Conservation (phyloP, 1,284 basidiomycete species). For the Pholiota adiposa region DNA sequence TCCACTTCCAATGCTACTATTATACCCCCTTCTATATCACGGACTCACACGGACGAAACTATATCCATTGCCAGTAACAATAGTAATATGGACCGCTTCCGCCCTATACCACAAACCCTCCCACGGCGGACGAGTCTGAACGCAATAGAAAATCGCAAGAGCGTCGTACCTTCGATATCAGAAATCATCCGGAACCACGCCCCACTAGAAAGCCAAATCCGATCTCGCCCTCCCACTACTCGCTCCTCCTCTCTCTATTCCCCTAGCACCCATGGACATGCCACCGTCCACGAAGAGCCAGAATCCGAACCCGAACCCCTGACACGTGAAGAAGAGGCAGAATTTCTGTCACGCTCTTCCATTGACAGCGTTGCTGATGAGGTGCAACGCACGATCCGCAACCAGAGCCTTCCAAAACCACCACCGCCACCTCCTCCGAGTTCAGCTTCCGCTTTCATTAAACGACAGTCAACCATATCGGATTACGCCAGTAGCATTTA, state of each 20-base stretch:
- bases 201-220: conserved; percentile 53
- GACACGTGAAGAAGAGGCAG: conserved; percentile 59
- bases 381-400: conserved; percentile 67
- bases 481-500: conserved; percentile 51
- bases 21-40: conserved; percentile 19
- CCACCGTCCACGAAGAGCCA: conserved; percentile 51
- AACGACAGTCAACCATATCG: conserved; percentile 49
- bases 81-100: neutral
- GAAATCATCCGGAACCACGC: conserved; percentile 82
- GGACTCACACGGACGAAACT: conserved; percentile 22
- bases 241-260: conserved; percentile 51
- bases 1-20: conserved; percentile 47
- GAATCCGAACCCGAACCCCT: conserved; percentile 55
- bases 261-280: conserved; percentile 47
- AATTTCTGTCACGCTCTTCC: conserved; percentile 73
- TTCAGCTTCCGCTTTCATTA: conserved; percentile 52
- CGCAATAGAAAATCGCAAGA: conserved; percentile 37
- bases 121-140: conserved; percentile 20
- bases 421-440: conserved; percentile 37
- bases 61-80: conserved; percentile 10
- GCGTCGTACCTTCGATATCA: conserved; percentile 74
- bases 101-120: conserved; percentile 5
- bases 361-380: conserved; percentile 85
- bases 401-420: conserved; percentile 53
- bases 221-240: conserved; percentile 45